Conservation (phyloP, 768 basidiomycete species). For the Cystobasidium ongulense region DNA sequence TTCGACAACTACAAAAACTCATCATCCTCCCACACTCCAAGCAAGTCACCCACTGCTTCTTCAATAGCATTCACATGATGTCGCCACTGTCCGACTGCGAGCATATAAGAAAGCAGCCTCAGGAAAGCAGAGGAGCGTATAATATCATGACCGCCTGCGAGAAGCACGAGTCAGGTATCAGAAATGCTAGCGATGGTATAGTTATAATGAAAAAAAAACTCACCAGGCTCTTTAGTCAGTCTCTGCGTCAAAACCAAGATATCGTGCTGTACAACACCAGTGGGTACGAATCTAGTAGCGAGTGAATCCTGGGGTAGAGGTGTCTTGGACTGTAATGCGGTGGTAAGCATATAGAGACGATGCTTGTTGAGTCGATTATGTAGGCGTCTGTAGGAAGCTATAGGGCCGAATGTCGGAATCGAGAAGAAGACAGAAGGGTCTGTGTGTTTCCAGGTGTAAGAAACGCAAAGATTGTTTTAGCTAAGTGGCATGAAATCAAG, state of each 20-base stretch:
- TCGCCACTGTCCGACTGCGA: constrained; percentile 9
- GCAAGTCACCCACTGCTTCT: constrained; percentile 14
- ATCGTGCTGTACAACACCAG: constrained; percentile 19
- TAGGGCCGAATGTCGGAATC: neutral
- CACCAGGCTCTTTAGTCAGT: constrained; percentile 2
- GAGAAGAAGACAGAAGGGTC: neutral
- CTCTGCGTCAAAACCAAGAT: neutral
- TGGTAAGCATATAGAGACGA: constrained; percentile 14
- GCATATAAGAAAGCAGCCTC: constrained; percentile 9
- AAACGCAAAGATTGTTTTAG: too few species aligned
- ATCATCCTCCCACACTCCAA: constrained; percentile 27
- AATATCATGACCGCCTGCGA: neutral
- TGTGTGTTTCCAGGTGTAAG: neutral
- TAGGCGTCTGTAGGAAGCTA: constrained; percentile 5
- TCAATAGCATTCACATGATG: constrained; percentile 16
- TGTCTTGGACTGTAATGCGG: constrained; percentile 23
- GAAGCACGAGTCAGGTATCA: neutral
- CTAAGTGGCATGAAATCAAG: neutral
- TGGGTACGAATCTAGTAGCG: neutral
- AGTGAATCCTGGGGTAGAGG: constrained; percentile 26
- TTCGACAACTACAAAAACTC: constrained; percentile 18
- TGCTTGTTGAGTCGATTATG: constrained; percentile 1
- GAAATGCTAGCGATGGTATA: neutral
- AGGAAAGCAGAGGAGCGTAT: constrained; percentile 5
- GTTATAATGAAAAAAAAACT: neutral